Evolutionary conservation across 148 eudicot genomes (phyloP).

Genomic region (Rheum nobile): DNA sequence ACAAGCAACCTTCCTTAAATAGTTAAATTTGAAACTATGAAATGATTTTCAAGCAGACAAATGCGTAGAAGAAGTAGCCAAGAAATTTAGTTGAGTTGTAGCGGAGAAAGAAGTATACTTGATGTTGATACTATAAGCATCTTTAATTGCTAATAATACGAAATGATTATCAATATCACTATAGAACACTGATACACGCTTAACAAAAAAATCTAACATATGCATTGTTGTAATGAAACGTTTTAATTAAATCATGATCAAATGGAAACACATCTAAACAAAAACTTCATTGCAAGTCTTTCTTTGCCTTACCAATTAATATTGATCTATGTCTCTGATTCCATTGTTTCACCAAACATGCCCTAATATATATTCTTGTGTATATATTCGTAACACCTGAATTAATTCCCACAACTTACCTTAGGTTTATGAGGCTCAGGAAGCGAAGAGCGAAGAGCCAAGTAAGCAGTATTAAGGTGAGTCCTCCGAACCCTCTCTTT

Average conservation of each 20-base stretch:
- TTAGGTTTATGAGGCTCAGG: conserved; percentile 37
- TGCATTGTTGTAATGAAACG: neutral
- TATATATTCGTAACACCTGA: neutral
- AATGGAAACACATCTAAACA: neutral
- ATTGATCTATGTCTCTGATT: neutral
- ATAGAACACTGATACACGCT: no score
- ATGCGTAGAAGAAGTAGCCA: neutral
- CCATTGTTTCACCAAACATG: neutral
- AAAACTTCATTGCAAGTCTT: neutral
- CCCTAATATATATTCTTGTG: neutral
- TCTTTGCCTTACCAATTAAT: neutral
- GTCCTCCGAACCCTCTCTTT: conserved; percentile 48
- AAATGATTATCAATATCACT: neutral
- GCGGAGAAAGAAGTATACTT: neutral
- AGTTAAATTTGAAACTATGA: no score
- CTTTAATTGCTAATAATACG: neutral
- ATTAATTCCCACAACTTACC: conserved; percentile 14
- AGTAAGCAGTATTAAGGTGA: conserved; percentile 27
- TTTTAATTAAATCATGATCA: no score
- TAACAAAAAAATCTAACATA: neutral
- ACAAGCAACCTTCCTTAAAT: no score
- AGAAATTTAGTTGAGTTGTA: neutral
- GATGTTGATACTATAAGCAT: no score
- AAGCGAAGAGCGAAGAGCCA: conserved; percentile 31
- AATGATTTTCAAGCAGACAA: no score